These are phyloP conservation scores for Volvox africanus DNA, from an alignment of 139 green algal genomes.

Conservation along the genomic window DNA sequence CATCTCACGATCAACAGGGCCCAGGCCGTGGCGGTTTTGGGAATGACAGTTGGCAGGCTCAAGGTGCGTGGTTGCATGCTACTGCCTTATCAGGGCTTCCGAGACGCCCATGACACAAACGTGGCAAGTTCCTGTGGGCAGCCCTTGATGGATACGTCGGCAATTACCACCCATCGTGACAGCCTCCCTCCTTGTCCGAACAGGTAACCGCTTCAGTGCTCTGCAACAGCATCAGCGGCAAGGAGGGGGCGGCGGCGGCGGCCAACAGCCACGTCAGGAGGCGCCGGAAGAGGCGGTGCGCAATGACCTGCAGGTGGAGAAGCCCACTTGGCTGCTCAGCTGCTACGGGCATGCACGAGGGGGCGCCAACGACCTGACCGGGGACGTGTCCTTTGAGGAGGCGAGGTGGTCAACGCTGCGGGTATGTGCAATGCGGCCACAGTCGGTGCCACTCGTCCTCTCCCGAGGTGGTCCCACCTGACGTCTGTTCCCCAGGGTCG, in stretches of 20 bases:
- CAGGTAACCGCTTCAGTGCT: constrained; percentile 21
- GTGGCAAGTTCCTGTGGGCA: neutral
- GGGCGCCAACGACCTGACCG: constrained; percentile 61
- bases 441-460: neutral
- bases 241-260: neutral
- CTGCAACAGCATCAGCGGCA: neutral
- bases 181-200: neutral
- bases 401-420: constrained; percentile 45
- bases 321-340: constrained; percentile 65
- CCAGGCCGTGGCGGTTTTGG: neutral
- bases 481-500: no score
- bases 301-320: constrained; percentile 59
- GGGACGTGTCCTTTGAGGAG: constrained; percentile 72
- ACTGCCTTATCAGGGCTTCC: no score
- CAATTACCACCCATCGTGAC: no score
- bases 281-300: constrained; percentile 50
- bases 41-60: neutral
- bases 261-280: neutral
- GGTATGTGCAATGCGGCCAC: constrained; percentile 3
- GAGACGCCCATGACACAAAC: neutral
- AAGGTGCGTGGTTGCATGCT: neutral
- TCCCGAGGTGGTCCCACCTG: no score
- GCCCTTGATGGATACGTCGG: no score
- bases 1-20: neutral
- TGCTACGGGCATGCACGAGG: constrained; percentile 69